Evolutionary conservation across 371 early-diverging fungal genomes (phyloP), one percentile per base, ranked within the genome.

Genomic region (Syncephalastrum sp.): DNA sequence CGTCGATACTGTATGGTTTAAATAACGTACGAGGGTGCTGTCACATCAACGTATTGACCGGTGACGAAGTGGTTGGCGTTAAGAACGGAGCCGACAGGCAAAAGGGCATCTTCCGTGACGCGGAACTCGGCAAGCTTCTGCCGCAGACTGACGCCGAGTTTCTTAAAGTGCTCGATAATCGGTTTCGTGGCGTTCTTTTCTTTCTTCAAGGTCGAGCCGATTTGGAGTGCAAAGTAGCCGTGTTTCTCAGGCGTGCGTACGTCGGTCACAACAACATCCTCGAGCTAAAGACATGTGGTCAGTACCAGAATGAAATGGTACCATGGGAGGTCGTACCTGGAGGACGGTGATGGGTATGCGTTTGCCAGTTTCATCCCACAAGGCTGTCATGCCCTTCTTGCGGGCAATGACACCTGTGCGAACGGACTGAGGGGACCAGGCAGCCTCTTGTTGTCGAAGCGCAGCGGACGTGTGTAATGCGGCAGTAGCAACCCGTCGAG

Each of bases 321-420:
- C 21, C 21, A 21, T 21, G 21, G 21, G 38, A 33, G 10, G 38
- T 33, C 10, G 42, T 79, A 92, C 91, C 83, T 96, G 87, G 46
- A 98, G 77, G 19, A 98, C 82, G 5, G 98, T 98, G n/a, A 94
- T 91, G 41, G 97, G 96, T 42, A 92, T 82, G 67, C 91, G 84
- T 19, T 82, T 82, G 44, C 98, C 98, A 82, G 89, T 89, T 57
- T 95, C 94, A 70, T 93, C 92, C 94, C 95, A 98, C 61, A 95
- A 74, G 27, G 88, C 84, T 24, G 92, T 89, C 97, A 97, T 98
- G 24, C 98, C 98, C 71, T 85, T 82, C 78, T 98, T 98, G 53
- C 82, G 72, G 41, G 89, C 97, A 64, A 98, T 84, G 14, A 92
- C 78, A 46, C 98, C 98, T 49, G 84, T 77, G 47, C 88, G 78